Evolutionary conservation across 73 alveolate species (phyloP).

Genomic region (Tetrahymena borealis): DNA sequence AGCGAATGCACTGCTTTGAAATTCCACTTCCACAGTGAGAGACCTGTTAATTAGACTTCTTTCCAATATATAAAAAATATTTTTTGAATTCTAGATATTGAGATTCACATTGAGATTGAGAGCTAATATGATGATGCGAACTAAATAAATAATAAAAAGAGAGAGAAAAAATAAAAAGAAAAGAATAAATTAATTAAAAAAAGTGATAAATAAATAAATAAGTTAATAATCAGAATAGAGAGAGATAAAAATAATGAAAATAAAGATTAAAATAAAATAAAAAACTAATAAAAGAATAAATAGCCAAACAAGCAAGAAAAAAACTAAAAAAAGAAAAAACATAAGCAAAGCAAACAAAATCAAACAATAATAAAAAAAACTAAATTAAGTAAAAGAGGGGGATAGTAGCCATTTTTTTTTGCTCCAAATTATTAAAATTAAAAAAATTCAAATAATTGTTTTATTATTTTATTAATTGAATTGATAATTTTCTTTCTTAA

Average conservation of each 20-base stretch:
- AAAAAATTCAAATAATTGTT: too few species aligned
- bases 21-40: constrained; percentile 3
- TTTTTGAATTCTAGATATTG: neutral
- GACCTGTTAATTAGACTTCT: neutral
- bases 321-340: neutral
- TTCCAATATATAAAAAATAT: neutral
- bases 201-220: neutral
- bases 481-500: too few species aligned
- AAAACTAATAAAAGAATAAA: neutral
- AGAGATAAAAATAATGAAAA: neutral
- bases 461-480: too few species aligned
- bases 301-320: neutral
- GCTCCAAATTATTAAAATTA: too few species aligned
- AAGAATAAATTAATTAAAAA: neutral
- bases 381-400: too few species aligned
- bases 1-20: constrained; percentile 1
- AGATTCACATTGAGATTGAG: neutral
- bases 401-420: too few species aligned
- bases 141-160: neutral
- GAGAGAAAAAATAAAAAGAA: neutral
- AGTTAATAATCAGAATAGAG: neutral
- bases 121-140: neutral
- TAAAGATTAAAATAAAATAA: neutral
- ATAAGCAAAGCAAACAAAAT: neutral
- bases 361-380: too few species aligned